Conservation (phyloP, 495 filamentous ascomycete species). For the Tuber aestivum region DNA sequence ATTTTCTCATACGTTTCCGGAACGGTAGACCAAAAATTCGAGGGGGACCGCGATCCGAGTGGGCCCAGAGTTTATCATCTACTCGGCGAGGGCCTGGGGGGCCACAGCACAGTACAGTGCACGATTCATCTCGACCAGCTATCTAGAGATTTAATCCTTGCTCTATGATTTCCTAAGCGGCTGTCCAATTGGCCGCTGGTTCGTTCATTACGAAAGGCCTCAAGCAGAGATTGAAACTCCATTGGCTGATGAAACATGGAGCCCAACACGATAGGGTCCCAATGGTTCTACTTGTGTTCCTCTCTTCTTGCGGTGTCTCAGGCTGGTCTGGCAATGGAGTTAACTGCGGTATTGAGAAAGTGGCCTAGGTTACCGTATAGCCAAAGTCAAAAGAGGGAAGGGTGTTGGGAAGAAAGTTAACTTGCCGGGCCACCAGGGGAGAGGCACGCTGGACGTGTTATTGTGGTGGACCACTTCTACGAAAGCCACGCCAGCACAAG, state of each 20-base stretch:
- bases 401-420: not conserved
- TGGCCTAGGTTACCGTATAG: not conserved
- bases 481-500: not conserved
- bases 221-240: not conserved
- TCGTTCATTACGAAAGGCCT: not conserved
- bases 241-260: not conserved
- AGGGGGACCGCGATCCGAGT: not conserved
- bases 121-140: not conserved
- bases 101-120: not conserved
- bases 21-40: not conserved
- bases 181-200: not conserved
- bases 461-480: not conserved
- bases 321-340: not conserved
- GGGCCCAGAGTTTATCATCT: not conserved
- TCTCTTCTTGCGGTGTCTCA: not conserved
- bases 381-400: not conserved
- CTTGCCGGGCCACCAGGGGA: not conserved
- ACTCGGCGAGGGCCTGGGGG: not conserved
- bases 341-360: not conserved
- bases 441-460: not conserved
- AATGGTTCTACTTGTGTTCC: not conserved
- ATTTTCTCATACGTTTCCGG: not conserved
- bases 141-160: not conserved
- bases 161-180: not conserved
- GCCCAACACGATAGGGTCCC: not conserved